Base-by-base conservation (phyloP, 805 yeast species). In the Ogataea minuta region DNA sequence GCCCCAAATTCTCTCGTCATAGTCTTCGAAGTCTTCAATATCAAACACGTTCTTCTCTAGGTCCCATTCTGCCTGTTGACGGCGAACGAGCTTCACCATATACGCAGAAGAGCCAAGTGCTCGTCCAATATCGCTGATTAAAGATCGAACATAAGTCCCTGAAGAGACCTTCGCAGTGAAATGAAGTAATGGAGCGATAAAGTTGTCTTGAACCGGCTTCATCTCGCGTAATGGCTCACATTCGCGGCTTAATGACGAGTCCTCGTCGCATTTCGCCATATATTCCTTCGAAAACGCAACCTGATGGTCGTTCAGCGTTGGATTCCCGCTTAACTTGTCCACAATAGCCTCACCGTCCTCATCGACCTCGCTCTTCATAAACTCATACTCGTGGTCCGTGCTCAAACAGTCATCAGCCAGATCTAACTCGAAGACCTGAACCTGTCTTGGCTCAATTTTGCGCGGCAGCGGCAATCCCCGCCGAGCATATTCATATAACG, bases 401-500 rank as follows among this genome's bases (percentile, higher is more conserved):
- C 68, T 58, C 28, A 86, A 60, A 1, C 77, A 71, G 36, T 80
- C 84, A 33, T 66, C 68, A 28, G 67, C 65, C 1, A 90, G 63
- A 9, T 70, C 68, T 28, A 88, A 54, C 25, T 71, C 73, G 49
- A 67, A 63, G 2, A 93, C 73, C 21, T 68, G 71, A 10, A 88
- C 88, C 20, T 77, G 76, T 49, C 99, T 72, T 2, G 85, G 74
- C 53, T 84, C 79, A 36, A 95, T 87, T n/a, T 82, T 75, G 34
- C 77, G 73, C 0, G 99, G 99, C 14, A 93, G 70, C 0, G 96
- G 91, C 17, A 75, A 67, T 0, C 95, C 95, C 46, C 84, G 77
- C 47, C 99, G 72, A 2, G 99, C 99, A 59, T 93, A 93, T 53
- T 91, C 96, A 58, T 95, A 89, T 33, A 95, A 66, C 3, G 95